Evolutionary conservation across 148 eudicot species (phyloP).

Genomic region (Dysphania ambrosioides): DNA sequence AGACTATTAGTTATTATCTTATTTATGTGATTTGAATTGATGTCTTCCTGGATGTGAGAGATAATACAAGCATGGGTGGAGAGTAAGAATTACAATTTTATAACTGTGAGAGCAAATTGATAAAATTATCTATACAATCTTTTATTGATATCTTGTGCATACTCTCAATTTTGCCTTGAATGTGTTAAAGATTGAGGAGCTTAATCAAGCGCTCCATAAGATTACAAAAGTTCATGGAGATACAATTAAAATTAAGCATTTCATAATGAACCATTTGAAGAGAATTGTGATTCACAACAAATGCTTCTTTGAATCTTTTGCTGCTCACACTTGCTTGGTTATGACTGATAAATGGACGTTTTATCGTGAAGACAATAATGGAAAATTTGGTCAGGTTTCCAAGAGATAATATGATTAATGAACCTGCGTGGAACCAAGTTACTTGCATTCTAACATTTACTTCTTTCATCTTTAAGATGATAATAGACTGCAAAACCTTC

Average conservation of each 20-base stretch:
- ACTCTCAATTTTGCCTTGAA: no score
- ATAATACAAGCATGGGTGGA: no score
- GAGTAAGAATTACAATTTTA: no score
- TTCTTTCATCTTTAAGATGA: not conserved
- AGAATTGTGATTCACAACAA: no score
- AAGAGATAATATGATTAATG: not conserved
- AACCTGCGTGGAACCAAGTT: not conserved
- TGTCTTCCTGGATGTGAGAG: no score
- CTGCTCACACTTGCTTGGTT: no score
- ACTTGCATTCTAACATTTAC: not conserved
- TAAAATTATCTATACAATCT: no score
- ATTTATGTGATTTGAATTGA: no score
- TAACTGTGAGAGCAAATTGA: no score
- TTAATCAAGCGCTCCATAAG: not conserved
- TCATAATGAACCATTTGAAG: not conserved
- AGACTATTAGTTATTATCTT: no score
- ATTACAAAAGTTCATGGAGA: not conserved
- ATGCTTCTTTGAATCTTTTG: not conserved
- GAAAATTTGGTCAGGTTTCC: not conserved
- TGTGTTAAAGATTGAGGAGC: not conserved
- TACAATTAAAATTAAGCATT: not conserved
- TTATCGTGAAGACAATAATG: not conserved
- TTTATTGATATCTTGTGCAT: not conserved
- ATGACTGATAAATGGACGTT: no score
- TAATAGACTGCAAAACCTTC: not conserved